phyloP scores from a whole-genome alignment of 208 protist species.

The Leishmania braziliensis region DNA sequence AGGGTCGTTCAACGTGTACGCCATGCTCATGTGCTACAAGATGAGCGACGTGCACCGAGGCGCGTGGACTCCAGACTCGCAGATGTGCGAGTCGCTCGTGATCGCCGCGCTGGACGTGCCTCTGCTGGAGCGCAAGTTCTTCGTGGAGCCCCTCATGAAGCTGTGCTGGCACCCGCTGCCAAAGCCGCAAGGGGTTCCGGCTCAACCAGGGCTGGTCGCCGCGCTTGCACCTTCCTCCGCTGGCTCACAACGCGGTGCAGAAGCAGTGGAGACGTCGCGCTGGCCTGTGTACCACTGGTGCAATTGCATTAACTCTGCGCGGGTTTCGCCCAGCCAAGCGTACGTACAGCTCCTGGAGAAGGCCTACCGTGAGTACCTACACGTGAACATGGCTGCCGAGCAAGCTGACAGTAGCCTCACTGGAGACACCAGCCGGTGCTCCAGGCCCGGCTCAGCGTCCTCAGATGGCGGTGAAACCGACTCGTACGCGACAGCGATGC shows the following conservation, averaged over 20 bases:
- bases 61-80: conserved; percentile 2
- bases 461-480: background rate
- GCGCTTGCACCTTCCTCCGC: background rate
- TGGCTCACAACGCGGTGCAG: background rate
- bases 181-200: conserved; percentile 7
- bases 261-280: conserved; percentile 12
- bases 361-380: conserved; percentile 17
- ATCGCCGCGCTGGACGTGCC: conserved; percentile 37
- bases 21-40: conserved; percentile 27
- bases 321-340: conserved; percentile 27
- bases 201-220: conserved; percentile 12
- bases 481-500: conserved; percentile 21
- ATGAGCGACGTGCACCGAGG: conserved; percentile 11
- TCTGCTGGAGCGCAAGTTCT: conserved; percentile 19
- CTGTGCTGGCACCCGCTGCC: conserved; percentile 25
- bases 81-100: conserved; percentile 6
- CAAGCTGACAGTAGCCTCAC: background rate
- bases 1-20: conserved; percentile 49
- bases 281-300: conserved; percentile 57
- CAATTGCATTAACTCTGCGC: conserved; percentile 40
- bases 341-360: conserved; percentile 24
- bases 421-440: background rate
- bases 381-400: background rate
- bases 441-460: background rate
- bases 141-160: conserved; percentile 4